Percentiles rank a stretch among this genome's conserved stretches.
Evolutionary conservation across 768 basidiomycete genomes (phyloP).

Genomic region (Coprinopsis strossmayeri): DNA sequence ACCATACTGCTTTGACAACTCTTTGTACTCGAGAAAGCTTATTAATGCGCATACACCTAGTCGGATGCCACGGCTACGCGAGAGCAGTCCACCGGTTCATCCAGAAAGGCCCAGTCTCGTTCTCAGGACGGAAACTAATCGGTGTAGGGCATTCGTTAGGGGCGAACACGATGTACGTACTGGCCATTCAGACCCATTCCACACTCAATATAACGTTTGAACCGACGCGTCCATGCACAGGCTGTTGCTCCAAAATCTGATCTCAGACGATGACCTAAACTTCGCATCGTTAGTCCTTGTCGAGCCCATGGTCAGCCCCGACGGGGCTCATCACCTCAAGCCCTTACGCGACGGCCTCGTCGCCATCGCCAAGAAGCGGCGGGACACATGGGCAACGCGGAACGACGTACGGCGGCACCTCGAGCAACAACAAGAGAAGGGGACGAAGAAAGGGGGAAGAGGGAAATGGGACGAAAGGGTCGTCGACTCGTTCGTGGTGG

Average conservation of each 20-base stretch:
- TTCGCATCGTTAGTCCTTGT: conserved; percentile 53
- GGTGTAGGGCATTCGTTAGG: conserved; percentile 69
- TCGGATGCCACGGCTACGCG: conserved; percentile 61
- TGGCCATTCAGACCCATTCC: not conserved
- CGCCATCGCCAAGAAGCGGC: conserved; percentile 40
- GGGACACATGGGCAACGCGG: conserved; percentile 44
- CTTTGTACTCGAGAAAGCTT: too few species aligned
- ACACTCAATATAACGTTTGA: too few species aligned
- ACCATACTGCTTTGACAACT: not conserved
- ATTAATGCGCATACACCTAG: conserved; percentile 30
- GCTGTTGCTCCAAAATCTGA: conserved; percentile 44
- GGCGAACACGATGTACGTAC: conserved; percentile 53
- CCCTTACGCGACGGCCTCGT: conserved; percentile 38
- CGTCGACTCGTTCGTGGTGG: conserved; percentile 45
- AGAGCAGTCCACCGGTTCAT: conserved; percentile 53
- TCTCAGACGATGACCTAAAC: conserved; percentile 26
- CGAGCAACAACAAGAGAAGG: too few species aligned
- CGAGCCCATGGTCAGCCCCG: conserved; percentile 58
- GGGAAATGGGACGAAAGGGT: conserved; percentile 49
- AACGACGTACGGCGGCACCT: conserved; percentile 27
- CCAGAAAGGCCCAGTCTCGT: conserved; percentile 33
- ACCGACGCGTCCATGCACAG: conserved; percentile 29
- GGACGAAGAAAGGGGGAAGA: conserved; percentile 29
- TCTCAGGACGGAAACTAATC: conserved; percentile 43
- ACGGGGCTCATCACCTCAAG: conserved; percentile 33